Percentiles rank a stretch among this genome's conserved stretches.
Evolutionary conservation across 164 flowering plant genomes (phyloP).

Genomic region (Tetrastigma voinierianum): DNA sequence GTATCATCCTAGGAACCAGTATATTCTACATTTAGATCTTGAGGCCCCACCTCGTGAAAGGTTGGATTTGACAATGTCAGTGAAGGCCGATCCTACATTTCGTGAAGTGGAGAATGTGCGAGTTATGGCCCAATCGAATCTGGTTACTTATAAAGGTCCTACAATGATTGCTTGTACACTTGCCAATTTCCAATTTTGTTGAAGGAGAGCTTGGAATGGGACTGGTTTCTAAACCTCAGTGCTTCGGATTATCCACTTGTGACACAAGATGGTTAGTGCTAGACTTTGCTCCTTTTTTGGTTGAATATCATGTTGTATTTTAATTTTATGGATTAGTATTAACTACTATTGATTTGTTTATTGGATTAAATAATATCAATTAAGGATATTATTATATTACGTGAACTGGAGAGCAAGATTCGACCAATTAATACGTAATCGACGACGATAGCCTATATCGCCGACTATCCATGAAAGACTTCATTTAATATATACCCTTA

Average conservation of each 20-base stretch:
- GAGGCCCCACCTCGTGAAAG: slow-evolving; percentile 97
- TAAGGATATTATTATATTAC: too few species aligned
- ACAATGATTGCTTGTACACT: slow-evolving; percentile 97
- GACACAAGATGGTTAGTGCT: slow-evolving; percentile 90
- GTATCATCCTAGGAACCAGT: slow-evolving; percentile 94
- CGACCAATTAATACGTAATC: too few species aligned
- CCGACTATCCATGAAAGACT: too few species aligned
- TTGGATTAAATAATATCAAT: too few species aligned
- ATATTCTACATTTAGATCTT: slow-evolving; percentile 88
- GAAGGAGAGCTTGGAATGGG: slow-evolving; percentile 85
- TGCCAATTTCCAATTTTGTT: slow-evolving; percentile 80
- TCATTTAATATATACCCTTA: too few species aligned
- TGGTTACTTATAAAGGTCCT: slow-evolving; percentile 97
- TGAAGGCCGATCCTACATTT: slow-evolving; percentile 72
- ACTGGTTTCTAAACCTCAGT: slow-evolving; percentile 97
- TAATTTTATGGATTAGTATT: too few species aligned
- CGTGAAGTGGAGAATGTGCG: slow-evolving; percentile 80
- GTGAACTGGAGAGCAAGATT: too few species aligned
- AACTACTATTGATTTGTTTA: too few species aligned
- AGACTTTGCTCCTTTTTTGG: background rate
- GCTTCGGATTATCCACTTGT: slow-evolving; percentile 97
- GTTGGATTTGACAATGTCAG: slow-evolving; percentile 52
- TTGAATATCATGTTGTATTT: too few species aligned
- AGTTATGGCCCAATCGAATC: slow-evolving; percentile 84
- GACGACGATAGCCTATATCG: too few species aligned